A percentile compares a stretch with the other conserved stretches of the same genome.
Conservation (phyloP, 495 filamentous ascomycete genomes). For the Hypoxylon rickii region DNA sequence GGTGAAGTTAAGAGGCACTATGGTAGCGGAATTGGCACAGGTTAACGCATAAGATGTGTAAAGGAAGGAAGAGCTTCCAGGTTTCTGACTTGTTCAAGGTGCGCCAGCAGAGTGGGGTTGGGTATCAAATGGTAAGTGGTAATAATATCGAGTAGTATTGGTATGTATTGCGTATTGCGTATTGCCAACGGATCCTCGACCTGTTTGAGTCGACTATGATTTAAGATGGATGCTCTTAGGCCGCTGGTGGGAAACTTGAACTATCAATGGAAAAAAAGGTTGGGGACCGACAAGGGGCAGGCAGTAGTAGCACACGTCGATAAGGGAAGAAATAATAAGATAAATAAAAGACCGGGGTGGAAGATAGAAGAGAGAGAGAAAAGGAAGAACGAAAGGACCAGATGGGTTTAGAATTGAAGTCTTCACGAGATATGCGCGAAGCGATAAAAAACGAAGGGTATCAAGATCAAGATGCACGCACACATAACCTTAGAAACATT, state of each 20-base stretch:
- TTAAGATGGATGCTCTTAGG: slow-evolving; percentile 14
- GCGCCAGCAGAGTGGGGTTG: slow-evolving; percentile 38
- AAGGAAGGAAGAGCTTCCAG: too few relatives aligned
- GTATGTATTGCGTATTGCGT: background rate
- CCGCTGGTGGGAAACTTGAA: slow-evolving; percentile 11
- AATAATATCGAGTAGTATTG: slow-evolving; percentile 38
- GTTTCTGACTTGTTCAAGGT: slow-evolving; percentile 30
- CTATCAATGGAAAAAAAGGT: slow-evolving; percentile 2
- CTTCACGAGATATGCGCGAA: slow-evolving; percentile 18
- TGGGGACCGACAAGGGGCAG: slow-evolving; percentile 17
- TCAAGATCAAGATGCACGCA: slow-evolving; percentile 34
- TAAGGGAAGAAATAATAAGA: slow-evolving; percentile 23
- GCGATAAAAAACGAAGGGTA: slow-evolving; percentile 29
- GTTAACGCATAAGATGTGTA: slow-evolving; percentile 22
- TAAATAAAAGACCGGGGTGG: too few relatives aligned
- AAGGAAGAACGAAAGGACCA: slow-evolving; percentile 18
- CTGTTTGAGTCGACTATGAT: slow-evolving; percentile 9
- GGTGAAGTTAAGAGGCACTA: slow-evolving; percentile 5
- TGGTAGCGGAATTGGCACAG: slow-evolving; percentile 23
- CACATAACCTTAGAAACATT: too few relatives aligned
- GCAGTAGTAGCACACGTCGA: slow-evolving; percentile 14
- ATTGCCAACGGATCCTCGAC: slow-evolving; percentile 17
- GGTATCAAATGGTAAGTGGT: slow-evolving; percentile 32
- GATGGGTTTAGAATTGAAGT: slow-evolving; percentile 25
- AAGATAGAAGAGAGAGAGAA: slow-evolving; percentile 12